A percentile compares a stretch with the other conserved stretches of the same genome.
Conservation (phyloP, 306 rosid genomes). For the Ziziphus jujuba region DNA sequence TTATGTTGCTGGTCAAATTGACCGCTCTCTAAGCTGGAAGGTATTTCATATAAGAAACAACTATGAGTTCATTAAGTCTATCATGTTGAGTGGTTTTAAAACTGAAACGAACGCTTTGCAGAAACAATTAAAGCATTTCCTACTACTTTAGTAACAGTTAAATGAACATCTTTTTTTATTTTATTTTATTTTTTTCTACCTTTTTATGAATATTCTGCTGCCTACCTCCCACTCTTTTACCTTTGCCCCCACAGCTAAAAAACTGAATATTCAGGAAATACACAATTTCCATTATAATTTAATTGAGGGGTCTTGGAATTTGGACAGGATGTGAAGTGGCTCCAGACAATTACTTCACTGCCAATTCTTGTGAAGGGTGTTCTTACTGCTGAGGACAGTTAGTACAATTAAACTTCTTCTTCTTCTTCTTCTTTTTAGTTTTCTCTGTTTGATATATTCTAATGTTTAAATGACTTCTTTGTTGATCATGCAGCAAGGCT, state of each 20-base stretch:
- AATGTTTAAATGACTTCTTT: not conserved
- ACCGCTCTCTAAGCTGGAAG: constrained; percentile 92
- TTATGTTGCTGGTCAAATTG: constrained; percentile 88
- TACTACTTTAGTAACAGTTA: not conserved
- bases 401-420: constrained; percentile 17
- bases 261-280: too few species aligned
- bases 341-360: constrained; percentile 79
- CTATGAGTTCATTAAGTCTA: constrained; percentile 5
- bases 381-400: constrained; percentile 90
- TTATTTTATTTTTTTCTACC: too few species aligned
- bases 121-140: not conserved
- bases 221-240: too few species aligned
- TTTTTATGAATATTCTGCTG: too few species aligned
- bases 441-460: not conserved
- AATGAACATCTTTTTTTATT: not conserved
- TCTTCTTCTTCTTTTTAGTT: not conserved
- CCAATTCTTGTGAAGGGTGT: constrained; percentile 98
- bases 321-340: constrained; percentile 92
- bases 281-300: too few species aligned
- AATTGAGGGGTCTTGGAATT: not conserved
- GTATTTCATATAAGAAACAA: constrained; percentile 6
- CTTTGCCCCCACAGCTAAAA: too few species aligned
- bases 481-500: constrained; percentile 66
- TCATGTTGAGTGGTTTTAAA: not conserved
- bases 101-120: too few species aligned